Percentiles rank a stretch among this genome's conserved stretches.
These are phyloP conservation scores for Kwoniella dendrophila DNA, from an alignment of 768 basidiomycete species.

Conservation along the genomic window DNA sequence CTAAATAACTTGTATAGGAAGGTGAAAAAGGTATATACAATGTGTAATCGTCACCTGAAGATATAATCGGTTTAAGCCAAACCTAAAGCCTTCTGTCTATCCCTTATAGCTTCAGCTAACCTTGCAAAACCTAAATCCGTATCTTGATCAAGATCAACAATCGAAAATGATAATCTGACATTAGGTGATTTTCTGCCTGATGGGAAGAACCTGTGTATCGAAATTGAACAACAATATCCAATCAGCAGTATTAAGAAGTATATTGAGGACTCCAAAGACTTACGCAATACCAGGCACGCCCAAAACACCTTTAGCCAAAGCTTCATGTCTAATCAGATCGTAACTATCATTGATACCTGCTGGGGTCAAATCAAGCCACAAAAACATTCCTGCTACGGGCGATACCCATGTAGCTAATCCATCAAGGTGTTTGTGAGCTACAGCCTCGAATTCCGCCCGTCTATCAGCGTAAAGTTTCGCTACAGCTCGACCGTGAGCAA, in stretches of 20 bases:
- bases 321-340: constrained; percentile 70
- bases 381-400: constrained; percentile 68
- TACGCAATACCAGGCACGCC: constrained; percentile 71
- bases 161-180: constrained; percentile 80
- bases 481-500: constrained; percentile 68
- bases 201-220: constrained; percentile 70
- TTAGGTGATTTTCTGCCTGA: constrained; percentile 69
- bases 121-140: constrained; percentile 74
- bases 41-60: too few species aligned
- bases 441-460: constrained; percentile 72
- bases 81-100: constrained; percentile 40
- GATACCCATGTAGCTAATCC: constrained; percentile 65
- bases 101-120: constrained; percentile 60
- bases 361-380: constrained; percentile 63
- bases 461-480: constrained; percentile 60
- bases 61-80: too few species aligned
- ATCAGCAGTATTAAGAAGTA: neutral
- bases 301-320: constrained; percentile 79
- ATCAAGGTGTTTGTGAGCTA: constrained; percentile 73
- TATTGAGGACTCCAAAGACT: constrained; percentile 27
- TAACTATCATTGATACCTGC: constrained; percentile 68
- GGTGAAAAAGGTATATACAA: too few species aligned
- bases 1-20: too few species aligned
- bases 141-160: constrained; percentile 59
- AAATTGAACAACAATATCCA: neutral